Evolutionary conservation across 177 flowering plant genomes (phyloP).

Genomic region (Telopea speciosissima): DNA sequence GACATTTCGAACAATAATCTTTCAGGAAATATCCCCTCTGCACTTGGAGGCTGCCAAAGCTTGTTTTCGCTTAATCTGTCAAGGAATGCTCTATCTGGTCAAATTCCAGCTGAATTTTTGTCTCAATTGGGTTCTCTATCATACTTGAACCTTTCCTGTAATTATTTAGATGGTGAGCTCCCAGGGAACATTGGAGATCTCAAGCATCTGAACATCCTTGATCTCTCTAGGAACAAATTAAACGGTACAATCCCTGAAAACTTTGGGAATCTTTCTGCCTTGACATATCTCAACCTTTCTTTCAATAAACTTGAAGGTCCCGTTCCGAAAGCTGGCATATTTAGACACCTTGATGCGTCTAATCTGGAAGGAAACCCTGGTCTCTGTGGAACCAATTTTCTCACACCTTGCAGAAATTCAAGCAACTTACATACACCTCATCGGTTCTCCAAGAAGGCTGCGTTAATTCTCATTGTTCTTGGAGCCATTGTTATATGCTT

Average conservation of each 20-base stretch:
- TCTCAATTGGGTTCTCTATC: slow-evolving; percentile 23
- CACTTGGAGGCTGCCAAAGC: slow-evolving; percentile 50
- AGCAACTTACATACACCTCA: slow-evolving; percentile 13
- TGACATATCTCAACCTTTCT: slow-evolving; percentile 65
- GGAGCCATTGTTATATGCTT: slow-evolving; percentile 32
- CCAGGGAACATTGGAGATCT: slow-evolving; percentile 39
- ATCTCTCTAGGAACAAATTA: slow-evolving; percentile 56
- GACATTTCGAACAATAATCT: slow-evolving; percentile 71
- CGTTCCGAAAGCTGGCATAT: slow-evolving; percentile 54
- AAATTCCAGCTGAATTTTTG: slow-evolving; percentile 36
- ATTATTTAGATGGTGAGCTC: slow-evolving; percentile 43
- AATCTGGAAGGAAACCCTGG: slow-evolving; percentile 52
- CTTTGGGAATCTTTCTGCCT: slow-evolving; percentile 30
- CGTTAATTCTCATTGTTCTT: slow-evolving; percentile 28
- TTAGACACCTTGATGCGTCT: slow-evolving; percentile 31
- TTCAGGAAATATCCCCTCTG: slow-evolving; percentile 49
- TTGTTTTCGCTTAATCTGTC: slow-evolving; percentile 60
- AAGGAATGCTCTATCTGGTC: slow-evolving; percentile 46
- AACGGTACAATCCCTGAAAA: slow-evolving; percentile 50
- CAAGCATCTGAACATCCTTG: slow-evolving; percentile 42
- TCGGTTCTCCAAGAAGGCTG: slow-evolving; percentile 31
- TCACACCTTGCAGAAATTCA: slow-evolving; percentile 30
- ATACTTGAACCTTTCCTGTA: slow-evolving; percentile 54
- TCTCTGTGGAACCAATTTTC: slow-evolving; percentile 56
- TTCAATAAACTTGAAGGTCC: slow-evolving; percentile 68